These are phyloP conservation scores for Parsonsia alboflavescens DNA, from an alignment of 257 asterid species.

Conservation along the genomic window DNA sequence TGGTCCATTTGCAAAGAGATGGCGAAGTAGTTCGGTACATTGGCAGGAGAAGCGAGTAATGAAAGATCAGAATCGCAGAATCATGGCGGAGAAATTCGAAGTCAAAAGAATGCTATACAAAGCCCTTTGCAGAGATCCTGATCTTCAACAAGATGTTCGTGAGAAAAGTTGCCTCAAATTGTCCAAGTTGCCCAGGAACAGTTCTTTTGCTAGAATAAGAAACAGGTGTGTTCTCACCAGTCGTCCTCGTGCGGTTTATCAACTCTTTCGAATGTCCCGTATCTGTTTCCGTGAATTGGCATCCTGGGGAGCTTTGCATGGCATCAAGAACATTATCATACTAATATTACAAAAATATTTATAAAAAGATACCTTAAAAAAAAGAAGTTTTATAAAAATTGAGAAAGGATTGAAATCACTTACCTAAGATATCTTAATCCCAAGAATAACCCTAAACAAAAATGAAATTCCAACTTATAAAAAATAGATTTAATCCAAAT, in stretches of 20 bases:
- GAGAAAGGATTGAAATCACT: no score
- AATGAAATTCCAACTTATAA: no score
- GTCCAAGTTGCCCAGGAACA: slow-evolving; percentile 30
- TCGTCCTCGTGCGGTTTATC: slow-evolving; percentile 37
- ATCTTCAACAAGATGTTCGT: slow-evolving; percentile 23
- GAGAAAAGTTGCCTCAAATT: slow-evolving; percentile 29
- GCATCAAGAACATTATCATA: slow-evolving; percentile 35
- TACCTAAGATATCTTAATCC: no score
- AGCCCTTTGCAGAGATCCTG: slow-evolving; percentile 26
- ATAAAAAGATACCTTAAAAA: no score
- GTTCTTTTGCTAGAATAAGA: slow-evolving; percentile 29
- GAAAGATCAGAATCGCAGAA: slow-evolving; percentile 33
- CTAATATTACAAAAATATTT: no score
- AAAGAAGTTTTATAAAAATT: no score
- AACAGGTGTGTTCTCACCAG: slow-evolving; percentile 34
- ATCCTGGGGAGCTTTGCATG: slow-evolving; percentile 27
- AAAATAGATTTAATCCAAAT: no score
- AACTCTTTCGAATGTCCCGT: slow-evolving; percentile 32
- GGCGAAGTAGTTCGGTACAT: slow-evolving; percentile 6
- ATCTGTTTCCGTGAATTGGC: slow-evolving; percentile 32
- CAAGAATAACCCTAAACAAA: no score
- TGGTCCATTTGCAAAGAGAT: slow-evolving; percentile 5
- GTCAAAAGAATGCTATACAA: slow-evolving; percentile 28
- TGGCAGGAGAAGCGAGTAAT: slow-evolving; percentile 20
- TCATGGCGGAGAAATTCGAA: slow-evolving; percentile 31